Evolutionary conservation across 768 basidiomycete species (phyloP), one percentile per base, ranked within the genome.

Genomic region (Suillus tomentosus): DNA sequence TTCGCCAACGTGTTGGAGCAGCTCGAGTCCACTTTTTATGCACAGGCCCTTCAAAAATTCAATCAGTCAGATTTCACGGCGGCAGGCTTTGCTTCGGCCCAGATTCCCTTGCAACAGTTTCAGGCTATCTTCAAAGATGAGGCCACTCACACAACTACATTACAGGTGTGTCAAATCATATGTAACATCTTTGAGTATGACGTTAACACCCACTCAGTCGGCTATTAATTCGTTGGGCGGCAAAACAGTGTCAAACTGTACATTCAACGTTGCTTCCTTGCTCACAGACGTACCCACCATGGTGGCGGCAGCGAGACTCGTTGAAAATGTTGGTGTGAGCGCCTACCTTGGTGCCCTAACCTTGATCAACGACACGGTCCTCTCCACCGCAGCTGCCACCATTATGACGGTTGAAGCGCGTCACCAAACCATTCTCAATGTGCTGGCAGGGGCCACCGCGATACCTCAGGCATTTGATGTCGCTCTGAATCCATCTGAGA

Each of bases 361-460:
- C 61, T 81, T 91, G 47, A 65, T 94, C 55, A 73, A 77, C 14
- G 85, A 91, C 67, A 86, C 88, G 15, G 76, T 80, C 31, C 70
- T 92, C 62, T 77, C 91, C 58, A 81, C 82, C 61, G 80, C 85
- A n/a, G 91, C 90, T 47, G 89, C 81, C 9, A 85, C 87, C 31
- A 94, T 94, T 72, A 70, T 91, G 74, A 88, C 91, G 36, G 81
- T 92, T 55, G 93, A 95, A 71, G 88, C 91, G n/a, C 88, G 93
- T 55, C 93, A 95, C 70, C 87, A 90, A 73, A 87, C 89, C 1
- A 75, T 94, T 50, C 82, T 93, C 60, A 94, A 94, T 78, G 69
- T 92, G 65, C 69, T 95, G 61, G 83, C 82, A 51, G 81, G 82
- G 17, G 77, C 75, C 64, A 81, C 81, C 4, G 80, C 87, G 19